Evolutionary conservation across 2,329 filamentous ascomycete species (phyloP), one percentile per base, ranked within the genome.

Genomic region (Teratosphaeria zuluensis): DNA sequence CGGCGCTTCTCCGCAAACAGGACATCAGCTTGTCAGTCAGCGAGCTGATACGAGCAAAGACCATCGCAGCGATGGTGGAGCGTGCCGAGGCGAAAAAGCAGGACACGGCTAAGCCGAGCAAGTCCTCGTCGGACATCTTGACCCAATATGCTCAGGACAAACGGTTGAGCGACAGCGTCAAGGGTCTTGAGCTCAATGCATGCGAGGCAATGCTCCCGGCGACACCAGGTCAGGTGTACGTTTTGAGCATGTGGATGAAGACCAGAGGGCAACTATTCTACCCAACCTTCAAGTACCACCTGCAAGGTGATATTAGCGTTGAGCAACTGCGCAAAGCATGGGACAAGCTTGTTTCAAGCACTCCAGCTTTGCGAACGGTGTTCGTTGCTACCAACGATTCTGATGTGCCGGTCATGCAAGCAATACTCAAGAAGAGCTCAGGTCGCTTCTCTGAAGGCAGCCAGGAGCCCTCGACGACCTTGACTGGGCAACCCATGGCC

Each of bases 181-280:
- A 31, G 31, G 52, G 19, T 53, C 28, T 19, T n/a, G 52, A 53
- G 1, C 21, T 53, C 19, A n/a, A 28, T 7, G 35, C 28, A 14
- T 38, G 14, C 21, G 81, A 88, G 59, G 68, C 67, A 0, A 63
- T 88, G 0, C 70, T 92, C 1, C 90, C 90, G 1, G 85, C 86
- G 2, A 84, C 89, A 3, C 80, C 90, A 1, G 89, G 90, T 66
- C 91, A 96, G 69, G 75, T 83, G 0, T 92, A 94, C 71, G 90
- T 94, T 84, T 76, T 96, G 30, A 84, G 83, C 16, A 80, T 84
- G 51, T 95, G 90, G 89, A 81, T 88, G 61, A 84, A 83, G 51
- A 84, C 85, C 0, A 68, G 76, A 1, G 88, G 89, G 0, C 70
- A 72, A 0, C 76, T 89, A 0, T 95, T 95, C 73, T 90, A 87